Percentiles rank a stretch among this genome's conserved stretches.
phyloP scores from a whole-genome alignment of 2,329 filamentous ascomycete species.

The Endocalyx cinctus region DNA sequence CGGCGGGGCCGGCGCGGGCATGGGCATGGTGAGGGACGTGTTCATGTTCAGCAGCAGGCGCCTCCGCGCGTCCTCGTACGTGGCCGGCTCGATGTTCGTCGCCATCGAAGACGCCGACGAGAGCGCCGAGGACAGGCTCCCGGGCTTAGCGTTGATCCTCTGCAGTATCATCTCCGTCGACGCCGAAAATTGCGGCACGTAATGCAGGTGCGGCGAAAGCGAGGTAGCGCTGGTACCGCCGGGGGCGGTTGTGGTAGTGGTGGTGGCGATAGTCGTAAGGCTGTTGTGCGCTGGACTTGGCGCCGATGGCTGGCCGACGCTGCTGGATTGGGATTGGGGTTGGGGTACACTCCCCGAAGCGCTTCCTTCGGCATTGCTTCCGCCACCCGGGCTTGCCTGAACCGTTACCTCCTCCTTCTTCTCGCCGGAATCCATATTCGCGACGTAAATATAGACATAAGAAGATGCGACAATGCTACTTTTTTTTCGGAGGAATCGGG shows the following conservation, averaged over 20 bases:
- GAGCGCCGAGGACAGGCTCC: constrained; percentile 29
- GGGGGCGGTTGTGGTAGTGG: not conserved
- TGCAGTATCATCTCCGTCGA: constrained; percentile 37
- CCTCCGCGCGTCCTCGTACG: constrained; percentile 35
- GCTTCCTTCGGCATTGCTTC: too few species aligned
- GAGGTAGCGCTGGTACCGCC: constrained; percentile 6
- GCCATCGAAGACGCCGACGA: constrained; percentile 28
- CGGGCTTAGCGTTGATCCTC: constrained; percentile 30
- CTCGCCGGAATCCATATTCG: too few species aligned
- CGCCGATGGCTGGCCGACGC: too few species aligned
- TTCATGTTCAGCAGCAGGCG: constrained; percentile 36
- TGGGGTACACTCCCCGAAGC: too few species aligned
- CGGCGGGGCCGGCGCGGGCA: constrained; percentile 18
- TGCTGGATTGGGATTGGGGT: too few species aligned
- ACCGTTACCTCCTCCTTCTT: too few species aligned
- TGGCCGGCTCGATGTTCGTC: constrained; percentile 26
- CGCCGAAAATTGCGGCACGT: constrained; percentile 30
- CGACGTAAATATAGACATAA: too few species aligned
- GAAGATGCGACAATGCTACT: too few species aligned
- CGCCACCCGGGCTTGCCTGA: too few species aligned
- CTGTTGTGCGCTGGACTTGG: constrained; percentile 17
- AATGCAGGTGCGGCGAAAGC: constrained; percentile 21
- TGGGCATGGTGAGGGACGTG: constrained; percentile 33
- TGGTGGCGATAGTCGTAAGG: too few species aligned
- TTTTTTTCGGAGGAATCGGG: too few species aligned